These are phyloP conservation scores for Spiraea crenata DNA, from an alignment of 331 rosid species.

Conservation along the genomic window DNA sequence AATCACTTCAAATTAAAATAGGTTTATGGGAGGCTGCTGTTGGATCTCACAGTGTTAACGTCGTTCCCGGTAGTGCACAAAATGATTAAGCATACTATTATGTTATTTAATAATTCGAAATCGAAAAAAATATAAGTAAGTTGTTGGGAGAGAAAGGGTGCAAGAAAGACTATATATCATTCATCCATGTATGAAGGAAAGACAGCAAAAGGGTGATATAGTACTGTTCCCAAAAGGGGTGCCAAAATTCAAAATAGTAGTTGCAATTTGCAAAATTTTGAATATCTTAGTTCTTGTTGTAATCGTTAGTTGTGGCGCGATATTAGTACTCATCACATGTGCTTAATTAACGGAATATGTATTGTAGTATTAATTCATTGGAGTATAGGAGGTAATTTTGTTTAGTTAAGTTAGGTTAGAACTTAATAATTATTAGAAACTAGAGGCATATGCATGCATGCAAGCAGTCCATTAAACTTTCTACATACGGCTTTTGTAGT, in stretches of 20 bases:
- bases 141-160: slow-evolving; percentile 32
- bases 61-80: slow-evolving; percentile 13
- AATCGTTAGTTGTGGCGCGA: not conserved
- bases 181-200: no score
- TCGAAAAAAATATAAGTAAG: slow-evolving; percentile 6
- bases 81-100: slow-evolving; percentile 16
- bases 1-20: slow-evolving; percentile 49
- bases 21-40: slow-evolving; percentile 1
- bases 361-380: not conserved
- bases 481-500: slow-evolving; percentile 10
- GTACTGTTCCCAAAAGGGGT: slow-evolving; percentile 37
- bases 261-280: slow-evolving; percentile 20
- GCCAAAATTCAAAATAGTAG: slow-evolving; percentile 40
- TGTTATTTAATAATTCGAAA: not conserved
- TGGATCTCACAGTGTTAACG: slow-evolving; percentile 9
- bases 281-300: not conserved
- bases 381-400: not conserved
- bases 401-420: slow-evolving; percentile 42
- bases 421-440: slow-evolving; percentile 1
- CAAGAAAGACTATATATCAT: slow-evolving; percentile 24
- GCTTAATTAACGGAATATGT: not conserved
- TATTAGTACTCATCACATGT: not conserved
- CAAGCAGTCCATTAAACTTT: not conserved
- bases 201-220: slow-evolving; percentile 4
- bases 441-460: not conserved